phyloP scores from a whole-genome alignment of 1,139 yeast genomes.

The Geotrichum europaeum region DNA sequence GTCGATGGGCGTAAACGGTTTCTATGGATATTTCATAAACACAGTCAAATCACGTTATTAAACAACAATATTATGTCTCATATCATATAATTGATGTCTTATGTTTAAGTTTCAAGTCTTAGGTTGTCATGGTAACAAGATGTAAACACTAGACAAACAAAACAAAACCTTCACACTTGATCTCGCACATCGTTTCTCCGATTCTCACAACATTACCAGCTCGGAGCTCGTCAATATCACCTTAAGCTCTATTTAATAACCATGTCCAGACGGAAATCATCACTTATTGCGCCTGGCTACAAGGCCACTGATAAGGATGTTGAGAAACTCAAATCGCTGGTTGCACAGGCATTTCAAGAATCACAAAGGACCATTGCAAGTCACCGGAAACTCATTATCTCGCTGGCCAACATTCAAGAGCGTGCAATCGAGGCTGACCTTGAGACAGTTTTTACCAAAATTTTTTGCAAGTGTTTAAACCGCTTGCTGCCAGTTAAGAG shows the following conservation, averaged over 20 bases:
- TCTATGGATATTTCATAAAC: neutral
- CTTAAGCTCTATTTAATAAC: neutral
- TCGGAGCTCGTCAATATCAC: neutral
- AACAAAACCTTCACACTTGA: neutral
- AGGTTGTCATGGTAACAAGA: conserved; percentile 4
- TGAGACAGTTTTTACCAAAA: conserved; percentile 53
- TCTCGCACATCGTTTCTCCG: neutral
- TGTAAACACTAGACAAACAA: neutral
- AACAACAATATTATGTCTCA: neutral
- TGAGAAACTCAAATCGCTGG: conserved; percentile 21
- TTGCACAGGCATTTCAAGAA: conserved; percentile 72
- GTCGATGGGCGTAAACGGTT: neutral
- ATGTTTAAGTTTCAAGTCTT: neutral
- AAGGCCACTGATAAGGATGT: conserved; percentile 21
- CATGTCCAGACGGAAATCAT: conserved; percentile 13
- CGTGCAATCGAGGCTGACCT: conserved; percentile 49
- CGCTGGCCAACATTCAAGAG: conserved; percentile 53
- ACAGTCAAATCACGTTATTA: neutral
- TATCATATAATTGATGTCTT: neutral
- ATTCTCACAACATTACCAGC: neutral
- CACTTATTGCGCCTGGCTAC: conserved; percentile 10
- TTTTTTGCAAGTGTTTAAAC: conserved; percentile 56
- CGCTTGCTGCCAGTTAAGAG: conserved; percentile 63
- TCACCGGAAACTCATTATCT: conserved; percentile 66
- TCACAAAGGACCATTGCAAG: conserved; percentile 71